Evolutionary conservation across 2,329 filamentous ascomycete genomes (phyloP), one percentile per base, ranked within the genome.

Genomic region (Verticillium isaacii): DNA sequence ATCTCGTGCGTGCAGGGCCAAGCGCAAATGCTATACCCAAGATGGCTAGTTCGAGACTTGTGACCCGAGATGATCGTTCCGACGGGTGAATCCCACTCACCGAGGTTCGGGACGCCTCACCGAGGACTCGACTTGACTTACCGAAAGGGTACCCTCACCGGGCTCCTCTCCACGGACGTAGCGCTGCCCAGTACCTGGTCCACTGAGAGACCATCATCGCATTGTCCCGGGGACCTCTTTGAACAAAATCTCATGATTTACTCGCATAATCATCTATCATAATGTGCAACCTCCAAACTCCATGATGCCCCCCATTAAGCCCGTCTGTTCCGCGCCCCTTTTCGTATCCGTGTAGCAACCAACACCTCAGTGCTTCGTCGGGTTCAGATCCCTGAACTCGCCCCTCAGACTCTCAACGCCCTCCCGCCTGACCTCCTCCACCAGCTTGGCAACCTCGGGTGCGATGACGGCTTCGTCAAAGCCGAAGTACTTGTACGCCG

Each of bases 401-500:
- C 68, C 66, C 37, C 64, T 59, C 34, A 71, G 59, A 23, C 61
- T 63, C 32, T 67, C 66, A 5, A 69, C 56, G 14, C 67, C 69
- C 25, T 69, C 62, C 17, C 56, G 62, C 32, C 62, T 63, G 11
- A 72, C 68, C 29, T 70, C 66, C 23, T 65, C 67, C 32, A 67
- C 66, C 19, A 72, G 62, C 59, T 65, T 72, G 14, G 68, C 68
- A 6, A 82, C 77, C 65, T 70, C 65, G 2, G 68, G 66, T 5
- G 73, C 73, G 56, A 76, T 76, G 64, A 82, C 76, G 2, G 69
- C 71, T 63, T 77, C 69, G 2, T 84, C 79, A 64, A 82, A 86
- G 1, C 84, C 82, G 68, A 86, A 86, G 60, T 80, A 80, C 65
- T 80, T 78, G 68, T 86, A 86, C 2, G 81, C 82, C 12, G 78